Evolutionary conservation across 2,329 filamentous ascomycete genomes (phyloP).

Genomic region (Apiospora marii): DNA sequence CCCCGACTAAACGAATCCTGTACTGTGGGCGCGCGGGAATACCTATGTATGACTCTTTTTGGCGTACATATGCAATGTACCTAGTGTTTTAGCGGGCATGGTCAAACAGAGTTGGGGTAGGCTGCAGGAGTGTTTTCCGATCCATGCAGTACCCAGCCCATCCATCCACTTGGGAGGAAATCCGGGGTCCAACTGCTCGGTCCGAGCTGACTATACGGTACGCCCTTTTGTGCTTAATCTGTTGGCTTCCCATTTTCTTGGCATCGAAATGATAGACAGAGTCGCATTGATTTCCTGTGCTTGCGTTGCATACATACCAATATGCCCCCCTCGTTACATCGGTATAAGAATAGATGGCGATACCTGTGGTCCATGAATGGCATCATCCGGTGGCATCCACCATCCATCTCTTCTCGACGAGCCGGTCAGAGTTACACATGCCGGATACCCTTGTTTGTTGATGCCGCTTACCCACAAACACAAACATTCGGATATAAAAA

Average conservation of each 20-base stretch:
- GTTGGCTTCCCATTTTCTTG: neutral
- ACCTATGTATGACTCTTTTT: neutral
- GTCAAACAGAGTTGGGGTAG: neutral
- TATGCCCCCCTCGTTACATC: neutral
- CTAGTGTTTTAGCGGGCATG: neutral
- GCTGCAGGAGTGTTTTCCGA: neutral
- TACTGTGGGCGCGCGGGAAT: neutral
- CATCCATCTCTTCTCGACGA: neutral
- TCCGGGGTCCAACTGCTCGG: conserved; percentile 6
- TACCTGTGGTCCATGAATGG: neutral
- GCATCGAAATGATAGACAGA: neutral
- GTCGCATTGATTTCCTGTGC: neutral
- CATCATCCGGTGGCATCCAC: neutral
- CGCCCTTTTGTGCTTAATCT: neutral
- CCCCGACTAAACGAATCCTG: neutral
- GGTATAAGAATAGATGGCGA: neutral
- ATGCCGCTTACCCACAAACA: conserved; percentile 5
- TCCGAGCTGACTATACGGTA: neutral
- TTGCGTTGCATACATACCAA: neutral
- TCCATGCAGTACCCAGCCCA: neutral
- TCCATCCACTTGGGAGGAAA: neutral
- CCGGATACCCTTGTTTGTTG: neutral
- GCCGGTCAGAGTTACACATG: neutral
- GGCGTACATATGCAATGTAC: neutral
- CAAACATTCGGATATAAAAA: neutral